Percentiles rank a stretch among this genome's conserved stretches.
phyloP scores from a whole-genome alignment of 2,329 filamentous ascomycete species.

The Colletotrichum magnum region DNA sequence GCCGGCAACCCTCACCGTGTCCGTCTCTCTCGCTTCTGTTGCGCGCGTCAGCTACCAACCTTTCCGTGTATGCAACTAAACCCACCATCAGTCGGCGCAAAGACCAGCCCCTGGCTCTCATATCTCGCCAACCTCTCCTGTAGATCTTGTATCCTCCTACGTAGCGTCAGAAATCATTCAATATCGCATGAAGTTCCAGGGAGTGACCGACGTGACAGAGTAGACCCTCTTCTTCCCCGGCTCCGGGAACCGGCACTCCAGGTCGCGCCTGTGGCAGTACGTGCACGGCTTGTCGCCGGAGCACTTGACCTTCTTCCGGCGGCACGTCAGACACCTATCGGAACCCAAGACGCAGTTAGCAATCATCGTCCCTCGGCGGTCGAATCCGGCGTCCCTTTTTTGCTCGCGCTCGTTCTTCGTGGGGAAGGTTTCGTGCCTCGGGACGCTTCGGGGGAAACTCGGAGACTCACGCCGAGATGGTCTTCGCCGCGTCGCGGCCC shows the following conservation, averaged over 20 bases:
- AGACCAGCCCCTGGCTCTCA: conserved; percentile 25
- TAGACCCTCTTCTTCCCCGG: conserved; percentile 36
- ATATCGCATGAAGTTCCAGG: too few species aligned
- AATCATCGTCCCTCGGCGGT: not conserved
- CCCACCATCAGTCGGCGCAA: not conserved
- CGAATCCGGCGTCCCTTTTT: not conserved
- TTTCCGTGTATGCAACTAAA: not conserved
- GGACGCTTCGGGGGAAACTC: not conserved
- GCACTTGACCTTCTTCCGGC: conserved; percentile 40
- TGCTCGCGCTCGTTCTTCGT: not conserved
- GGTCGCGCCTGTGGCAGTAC: conserved; percentile 34
- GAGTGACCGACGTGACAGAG: conserved; percentile 38
- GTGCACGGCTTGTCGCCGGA: conserved; percentile 36
- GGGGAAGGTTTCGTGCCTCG: not conserved
- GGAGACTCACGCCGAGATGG: conserved; percentile 38
- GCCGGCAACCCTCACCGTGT: not conserved
- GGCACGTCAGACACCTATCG: conserved; percentile 38
- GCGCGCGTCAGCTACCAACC: not conserved
- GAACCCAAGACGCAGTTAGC: not conserved
- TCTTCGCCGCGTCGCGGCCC: conserved; percentile 27
- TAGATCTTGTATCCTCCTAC: conserved; percentile 41
- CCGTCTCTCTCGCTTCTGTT: not conserved
- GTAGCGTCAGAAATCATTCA: not conserved
- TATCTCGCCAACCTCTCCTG: conserved; percentile 41
- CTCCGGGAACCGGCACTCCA: conserved; percentile 35